Conservation (phyloP, 2,329 filamentous ascomycete species). For the Fusarium sp. region DNA sequence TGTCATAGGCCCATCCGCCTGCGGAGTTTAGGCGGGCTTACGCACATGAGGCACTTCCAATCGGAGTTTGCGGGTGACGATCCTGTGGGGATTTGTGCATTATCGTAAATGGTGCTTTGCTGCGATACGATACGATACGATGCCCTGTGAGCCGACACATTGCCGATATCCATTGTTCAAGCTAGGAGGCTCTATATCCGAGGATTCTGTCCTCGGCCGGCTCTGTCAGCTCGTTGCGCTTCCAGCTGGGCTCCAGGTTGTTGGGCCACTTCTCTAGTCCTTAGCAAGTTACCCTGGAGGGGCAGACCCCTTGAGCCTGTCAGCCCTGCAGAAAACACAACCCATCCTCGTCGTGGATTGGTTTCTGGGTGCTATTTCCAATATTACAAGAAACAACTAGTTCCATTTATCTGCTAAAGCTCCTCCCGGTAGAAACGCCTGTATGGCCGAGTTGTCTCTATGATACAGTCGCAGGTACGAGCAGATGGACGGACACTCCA, state of each 20-base stretch:
- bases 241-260: not conserved
- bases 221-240: not conserved
- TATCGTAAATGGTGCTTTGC: not conserved
- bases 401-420: slow-evolving; percentile 44
- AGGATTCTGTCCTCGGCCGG: not conserved
- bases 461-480: slow-evolving; percentile 52
- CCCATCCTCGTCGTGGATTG: not conserved
- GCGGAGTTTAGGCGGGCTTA: slow-evolving; percentile 39
- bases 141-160: not conserved
- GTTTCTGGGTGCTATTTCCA: not conserved
- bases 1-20: slow-evolving; percentile 13
- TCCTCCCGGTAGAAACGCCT: slow-evolving; percentile 48
- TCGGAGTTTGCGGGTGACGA: slow-evolving; percentile 27
- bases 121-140: not conserved
- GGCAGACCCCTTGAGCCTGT: too few relatives aligned
- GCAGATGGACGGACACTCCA: slow-evolving; percentile 57
- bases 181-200: not conserved
- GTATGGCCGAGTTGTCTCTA: slow-evolving; percentile 38
- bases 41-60: slow-evolving; percentile 11
- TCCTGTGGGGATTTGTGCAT: not conserved
- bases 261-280: too few relatives aligned
- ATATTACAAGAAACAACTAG: not conserved
- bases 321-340: too few relatives aligned
- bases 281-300: not conserved
- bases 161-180: not conserved